A percentile compares a stretch with the other conserved stretches of the same genome.
These are phyloP conservation scores for Erigeron canadensis DNA, from an alignment of 129 eudicot species.

Conservation along the genomic window DNA sequence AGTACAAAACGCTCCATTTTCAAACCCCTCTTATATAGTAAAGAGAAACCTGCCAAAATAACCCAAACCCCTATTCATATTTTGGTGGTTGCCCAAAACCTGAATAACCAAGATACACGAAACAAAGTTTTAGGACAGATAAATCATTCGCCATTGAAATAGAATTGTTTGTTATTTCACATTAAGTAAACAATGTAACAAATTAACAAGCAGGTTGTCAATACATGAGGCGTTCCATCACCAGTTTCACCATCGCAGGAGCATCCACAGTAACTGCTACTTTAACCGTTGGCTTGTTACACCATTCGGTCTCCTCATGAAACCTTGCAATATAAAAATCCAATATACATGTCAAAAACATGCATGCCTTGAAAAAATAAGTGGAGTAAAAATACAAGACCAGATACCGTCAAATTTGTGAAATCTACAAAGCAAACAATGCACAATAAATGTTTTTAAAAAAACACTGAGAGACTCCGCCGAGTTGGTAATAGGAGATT, in stretches of 20 bases:
- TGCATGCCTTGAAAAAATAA: neutral
- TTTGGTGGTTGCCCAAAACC: no score
- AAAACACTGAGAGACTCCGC: no score
- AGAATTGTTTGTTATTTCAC: neutral
- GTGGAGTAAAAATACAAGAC: neutral
- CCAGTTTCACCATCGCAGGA: slow-evolving; percentile 58
- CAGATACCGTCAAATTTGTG: neutral
- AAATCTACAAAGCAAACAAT: no score
- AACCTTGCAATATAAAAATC: slow-evolving; percentile 50
- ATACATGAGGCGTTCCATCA: slow-evolving; percentile 81
- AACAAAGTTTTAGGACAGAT: neutral
- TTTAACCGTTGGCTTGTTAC: slow-evolving; percentile 77
- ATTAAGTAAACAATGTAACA: neutral
- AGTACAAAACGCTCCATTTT: no score
- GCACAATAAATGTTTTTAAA: no score
- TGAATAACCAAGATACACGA: no score
- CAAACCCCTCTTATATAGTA: no score
- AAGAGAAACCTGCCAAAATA: no score
- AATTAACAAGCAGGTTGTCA: slow-evolving; percentile 26
- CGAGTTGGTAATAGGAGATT: no score
- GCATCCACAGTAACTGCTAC: slow-evolving; percentile 99
- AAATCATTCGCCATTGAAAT: slow-evolving; percentile 5
- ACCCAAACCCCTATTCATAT: no score
- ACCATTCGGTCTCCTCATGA: slow-evolving; percentile 85
- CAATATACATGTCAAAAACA: slow-evolving; percentile 4